These are phyloP conservation scores for Pseudocercospora eumusae DNA, from an alignment of 2,329 filamentous ascomycete species.

Conservation along the genomic window DNA sequence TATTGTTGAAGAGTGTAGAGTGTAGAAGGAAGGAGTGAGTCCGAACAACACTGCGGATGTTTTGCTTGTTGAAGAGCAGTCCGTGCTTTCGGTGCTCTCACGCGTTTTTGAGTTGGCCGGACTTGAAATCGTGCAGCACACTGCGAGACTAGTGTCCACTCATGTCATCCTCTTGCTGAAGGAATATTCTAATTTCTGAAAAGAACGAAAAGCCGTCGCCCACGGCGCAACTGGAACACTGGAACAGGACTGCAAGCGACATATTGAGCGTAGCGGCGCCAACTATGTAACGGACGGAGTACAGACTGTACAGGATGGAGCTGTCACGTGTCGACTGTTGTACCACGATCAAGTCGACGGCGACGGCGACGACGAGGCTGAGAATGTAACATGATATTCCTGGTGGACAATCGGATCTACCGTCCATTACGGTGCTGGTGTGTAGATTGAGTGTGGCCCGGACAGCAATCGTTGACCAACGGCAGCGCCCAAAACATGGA, in stretches of 20 bases:
- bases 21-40: neutral
- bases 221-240: neutral
- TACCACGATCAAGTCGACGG: neutral
- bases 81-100: neutral
- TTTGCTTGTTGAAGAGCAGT: neutral
- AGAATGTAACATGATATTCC: neutral
- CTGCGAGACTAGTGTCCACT: neutral
- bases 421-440: conserved; percentile 15
- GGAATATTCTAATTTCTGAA: neutral
- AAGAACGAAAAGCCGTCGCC: neutral
- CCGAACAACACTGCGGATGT: neutral
- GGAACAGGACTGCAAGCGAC: neutral
- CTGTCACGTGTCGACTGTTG: neutral
- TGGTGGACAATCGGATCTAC: neutral
- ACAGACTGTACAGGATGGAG: too few species aligned
- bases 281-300: too few species aligned
- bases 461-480: conserved; percentile 13
- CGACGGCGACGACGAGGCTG: neutral
- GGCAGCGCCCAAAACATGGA: conserved; percentile 9
- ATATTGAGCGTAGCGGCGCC: neutral
- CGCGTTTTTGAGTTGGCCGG: neutral
- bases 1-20: too few species aligned
- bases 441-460: conserved; percentile 10
- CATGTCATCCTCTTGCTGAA: neutral
- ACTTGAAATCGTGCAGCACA: neutral